These are phyloP conservation scores for Paraphaeosphaeria minitans DNA, from an alignment of 2,329 filamentous ascomycete genomes.

Conservation along the genomic window DNA sequence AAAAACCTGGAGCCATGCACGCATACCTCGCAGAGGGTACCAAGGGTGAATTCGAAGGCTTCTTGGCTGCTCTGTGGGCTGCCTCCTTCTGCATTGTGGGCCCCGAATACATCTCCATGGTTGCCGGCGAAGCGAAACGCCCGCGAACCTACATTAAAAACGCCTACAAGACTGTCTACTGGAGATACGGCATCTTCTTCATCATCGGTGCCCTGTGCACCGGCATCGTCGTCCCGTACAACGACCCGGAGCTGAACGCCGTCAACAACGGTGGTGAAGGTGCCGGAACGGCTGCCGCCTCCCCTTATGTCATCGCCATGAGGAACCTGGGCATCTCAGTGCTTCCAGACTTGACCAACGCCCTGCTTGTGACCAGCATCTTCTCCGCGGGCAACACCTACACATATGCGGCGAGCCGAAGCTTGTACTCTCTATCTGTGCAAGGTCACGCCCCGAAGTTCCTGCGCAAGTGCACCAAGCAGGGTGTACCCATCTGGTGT, in stretches of 20 bases:
- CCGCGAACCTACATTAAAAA: constrained; percentile 54
- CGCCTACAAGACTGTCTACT: constrained; percentile 56
- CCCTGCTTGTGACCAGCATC: constrained; percentile 59
- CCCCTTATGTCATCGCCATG: constrained; percentile 69
- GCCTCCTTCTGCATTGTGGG: constrained; percentile 56
- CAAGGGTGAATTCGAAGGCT: constrained; percentile 43
- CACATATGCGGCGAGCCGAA: constrained; percentile 60
- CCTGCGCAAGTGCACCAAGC: constrained; percentile 63
- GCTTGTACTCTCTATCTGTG: constrained; percentile 58
- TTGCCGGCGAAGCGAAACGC: constrained; percentile 53
- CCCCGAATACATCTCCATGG: constrained; percentile 57
- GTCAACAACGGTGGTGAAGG: constrained; percentile 35
- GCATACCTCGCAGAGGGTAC: constrained; percentile 29
- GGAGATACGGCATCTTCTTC: constrained; percentile 54
- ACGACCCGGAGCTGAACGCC: constrained; percentile 73
- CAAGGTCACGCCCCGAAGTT: constrained; percentile 60
- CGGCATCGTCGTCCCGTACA: constrained; percentile 61
- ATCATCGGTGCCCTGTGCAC: constrained; percentile 53
- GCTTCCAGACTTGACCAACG: constrained; percentile 64
- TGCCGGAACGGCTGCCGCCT: constrained; percentile 59
- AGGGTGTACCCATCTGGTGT: constrained; percentile 75
- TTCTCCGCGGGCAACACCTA: constrained; percentile 63
- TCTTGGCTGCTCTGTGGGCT: constrained; percentile 47
- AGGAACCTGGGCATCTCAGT: constrained; percentile 57
- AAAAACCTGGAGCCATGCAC: constrained; percentile 43